These are phyloP conservation scores for Picea sitchensis DNA, from an alignment of 75 land plant species.

Conservation along the genomic window DNA sequence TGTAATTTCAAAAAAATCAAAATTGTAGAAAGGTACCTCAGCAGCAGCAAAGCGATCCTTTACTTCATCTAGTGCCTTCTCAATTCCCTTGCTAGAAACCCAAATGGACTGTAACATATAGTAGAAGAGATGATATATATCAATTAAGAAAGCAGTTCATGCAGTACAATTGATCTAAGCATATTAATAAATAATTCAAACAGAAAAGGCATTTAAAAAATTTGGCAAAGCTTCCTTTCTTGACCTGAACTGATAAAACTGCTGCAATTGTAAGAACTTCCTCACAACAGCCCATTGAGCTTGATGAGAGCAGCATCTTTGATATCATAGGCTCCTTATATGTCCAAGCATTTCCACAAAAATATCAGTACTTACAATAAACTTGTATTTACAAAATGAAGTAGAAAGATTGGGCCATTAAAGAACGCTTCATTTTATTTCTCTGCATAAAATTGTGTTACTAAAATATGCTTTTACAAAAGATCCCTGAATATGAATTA, in stretches of 20 bases:
- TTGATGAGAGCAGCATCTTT: constrained; percentile 73
- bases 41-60: constrained; percentile 86
- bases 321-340: constrained; percentile 88
- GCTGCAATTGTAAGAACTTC: constrained; percentile 88
- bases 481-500: background rate
- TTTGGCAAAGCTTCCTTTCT: background rate
- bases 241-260: constrained; percentile 62
- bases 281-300: constrained; percentile 63
- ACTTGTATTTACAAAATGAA: background rate
- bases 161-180: background rate
- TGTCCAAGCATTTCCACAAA: background rate
- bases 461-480: background rate
- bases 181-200: background rate
- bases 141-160: background rate
- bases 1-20: too few species aligned
- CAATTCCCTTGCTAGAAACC: constrained; percentile 69
- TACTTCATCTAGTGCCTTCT: constrained; percentile 88
- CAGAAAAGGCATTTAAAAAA: background rate
- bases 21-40: constrained; percentile 43
- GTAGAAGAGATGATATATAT: background rate
- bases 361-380: background rate
- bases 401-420: background rate
- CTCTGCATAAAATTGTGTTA: background rate
- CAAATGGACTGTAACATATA: constrained; percentile 70
- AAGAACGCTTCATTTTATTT: background rate